Base-by-base conservation (phyloP, 768 basidiomycete species). In the Trametes cubensis region DNA sequence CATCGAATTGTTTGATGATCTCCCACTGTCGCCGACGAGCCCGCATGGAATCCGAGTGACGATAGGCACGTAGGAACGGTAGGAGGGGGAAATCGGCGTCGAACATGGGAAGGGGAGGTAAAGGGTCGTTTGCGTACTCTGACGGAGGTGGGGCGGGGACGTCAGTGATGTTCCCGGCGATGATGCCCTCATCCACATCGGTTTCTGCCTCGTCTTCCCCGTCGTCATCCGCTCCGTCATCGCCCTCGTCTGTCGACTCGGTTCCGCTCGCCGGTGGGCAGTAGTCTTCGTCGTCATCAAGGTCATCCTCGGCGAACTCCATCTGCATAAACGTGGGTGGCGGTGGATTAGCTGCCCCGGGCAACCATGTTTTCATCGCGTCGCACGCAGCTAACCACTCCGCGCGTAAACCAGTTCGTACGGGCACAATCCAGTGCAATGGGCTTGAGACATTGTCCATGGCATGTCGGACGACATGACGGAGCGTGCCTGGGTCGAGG, bases 1-100 rank as follows among this genome's bases (percentile, higher is more conserved):
- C 28, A 45, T 57, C 55, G 25, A n/a, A 57, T 34, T 57, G 55
- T 30, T 57, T 57, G 55, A 57, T 34, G 42, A 57, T 23, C 26
- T 47, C 55, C 55, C 55, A 57, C 2, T 45, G 55, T 0, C 55
- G 23, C 42, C 28, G 23, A 21, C 55, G 45, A 17, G 45, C 1
- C 3, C 55, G 55, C 55, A 57, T 57, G 26, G 45, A 57, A 14
- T 46, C 44, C 11, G 20, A 30, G 0, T 17, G 17, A 10, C 30
- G 30, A 47, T 21, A 46, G 20, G 45, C 55, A 6, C 34, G 25
- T 20, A 57, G 44, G 34, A 47, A 57, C 28, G 17, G 18, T 26
- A 23, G 21, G 6, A 46, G 45, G 4, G 45, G 45, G 11, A 46
- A 46, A 1, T 14, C 13, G 13, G 21, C 11, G 20, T 46, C 45